phyloP scores from a whole-genome alignment of 176 grass and related monocot species.

The Paspalum notatum region DNA sequence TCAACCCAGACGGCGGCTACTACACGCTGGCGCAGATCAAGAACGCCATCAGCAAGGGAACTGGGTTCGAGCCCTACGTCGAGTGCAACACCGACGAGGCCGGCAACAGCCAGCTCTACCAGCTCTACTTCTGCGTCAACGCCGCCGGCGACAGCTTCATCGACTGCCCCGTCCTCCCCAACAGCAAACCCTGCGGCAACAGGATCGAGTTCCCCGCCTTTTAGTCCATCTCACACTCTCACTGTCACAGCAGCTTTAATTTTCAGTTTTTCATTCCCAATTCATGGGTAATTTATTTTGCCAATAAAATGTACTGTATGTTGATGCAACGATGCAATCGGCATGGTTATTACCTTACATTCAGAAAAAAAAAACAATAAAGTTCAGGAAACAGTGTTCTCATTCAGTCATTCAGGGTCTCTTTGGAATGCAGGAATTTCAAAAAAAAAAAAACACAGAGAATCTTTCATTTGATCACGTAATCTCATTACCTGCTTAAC shows the following conservation, averaged over 20 bases:
- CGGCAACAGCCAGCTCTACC: slow-evolving; percentile 81
- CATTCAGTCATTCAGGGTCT: too few species aligned
- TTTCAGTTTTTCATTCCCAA: background rate
- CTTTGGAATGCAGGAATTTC: too few species aligned
- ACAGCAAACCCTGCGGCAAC: slow-evolving; percentile 44
- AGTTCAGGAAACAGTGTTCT: too few species aligned
- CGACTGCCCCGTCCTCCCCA: slow-evolving; percentile 69
- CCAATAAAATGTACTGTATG: too few species aligned
- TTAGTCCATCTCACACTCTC: background rate
- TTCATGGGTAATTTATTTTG: too few species aligned
- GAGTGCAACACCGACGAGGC: slow-evolving; percentile 87
- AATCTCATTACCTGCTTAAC: too few species aligned
- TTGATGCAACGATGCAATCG: too few species aligned
- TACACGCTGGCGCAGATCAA: slow-evolving; percentile 60
- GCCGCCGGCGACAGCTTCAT: slow-evolving; percentile 48
- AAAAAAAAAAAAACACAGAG: too few species aligned
- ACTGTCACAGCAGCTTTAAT: too few species aligned
- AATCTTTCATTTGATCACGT: too few species aligned
- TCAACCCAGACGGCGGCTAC: slow-evolving; percentile 57
- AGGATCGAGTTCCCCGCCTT: slow-evolving; percentile 76
- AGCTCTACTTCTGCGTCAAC: slow-evolving; percentile 88
- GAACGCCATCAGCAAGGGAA: slow-evolving; percentile 46
- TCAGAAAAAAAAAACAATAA: too few species aligned
- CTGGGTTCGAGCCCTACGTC: slow-evolving; percentile 55
- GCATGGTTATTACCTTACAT: too few species aligned